Percentiles rank a stretch among this genome's conserved stretches.
Conservation (phyloP, 257 asterid genomes). For the Ligustrum vulgare region DNA sequence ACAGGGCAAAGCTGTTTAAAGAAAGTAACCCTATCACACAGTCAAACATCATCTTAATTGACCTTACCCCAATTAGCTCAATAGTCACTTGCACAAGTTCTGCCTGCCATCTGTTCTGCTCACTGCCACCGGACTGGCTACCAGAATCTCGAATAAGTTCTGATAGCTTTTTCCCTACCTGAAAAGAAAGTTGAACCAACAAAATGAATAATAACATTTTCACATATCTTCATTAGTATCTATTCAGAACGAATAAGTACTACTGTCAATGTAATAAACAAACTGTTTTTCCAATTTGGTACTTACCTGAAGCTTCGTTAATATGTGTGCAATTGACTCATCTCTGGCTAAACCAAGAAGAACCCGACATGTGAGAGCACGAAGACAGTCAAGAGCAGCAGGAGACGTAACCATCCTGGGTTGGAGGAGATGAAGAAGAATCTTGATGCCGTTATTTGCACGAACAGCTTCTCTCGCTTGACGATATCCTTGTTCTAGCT, state of each 20-base stretch:
- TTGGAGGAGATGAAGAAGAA: slow-evolving; percentile 97
- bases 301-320: slow-evolving; percentile 91
- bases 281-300: slow-evolving; percentile 9
- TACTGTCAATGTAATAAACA: background rate
- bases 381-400: slow-evolving; percentile 93
- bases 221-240: background rate
- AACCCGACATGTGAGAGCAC: slow-evolving; percentile 98
- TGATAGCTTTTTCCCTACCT: slow-evolving; percentile 91
- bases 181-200: slow-evolving; percentile 25
- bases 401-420: slow-evolving; percentile 91
- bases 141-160: slow-evolving; percentile 98
- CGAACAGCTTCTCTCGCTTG: slow-evolving; percentile 99
- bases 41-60: background rate
- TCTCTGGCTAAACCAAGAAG: slow-evolving; percentile 99
- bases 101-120: slow-evolving; percentile 91
- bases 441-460: slow-evolving; percentile 91
- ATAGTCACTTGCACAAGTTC: slow-evolving; percentile 93
- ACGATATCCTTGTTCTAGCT: slow-evolving; percentile 89
- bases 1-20: background rate
- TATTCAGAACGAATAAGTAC: background rate
- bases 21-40: slow-evolving; percentile 1
- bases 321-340: slow-evolving; percentile 90
- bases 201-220: slow-evolving; percentile 10
- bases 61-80: slow-evolving; percentile 90
- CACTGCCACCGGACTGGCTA: slow-evolving; percentile 72